These are phyloP conservation scores for Thelonectria olida DNA, from an alignment of 2,329 filamentous ascomycete genomes.

Conservation along the genomic window DNA sequence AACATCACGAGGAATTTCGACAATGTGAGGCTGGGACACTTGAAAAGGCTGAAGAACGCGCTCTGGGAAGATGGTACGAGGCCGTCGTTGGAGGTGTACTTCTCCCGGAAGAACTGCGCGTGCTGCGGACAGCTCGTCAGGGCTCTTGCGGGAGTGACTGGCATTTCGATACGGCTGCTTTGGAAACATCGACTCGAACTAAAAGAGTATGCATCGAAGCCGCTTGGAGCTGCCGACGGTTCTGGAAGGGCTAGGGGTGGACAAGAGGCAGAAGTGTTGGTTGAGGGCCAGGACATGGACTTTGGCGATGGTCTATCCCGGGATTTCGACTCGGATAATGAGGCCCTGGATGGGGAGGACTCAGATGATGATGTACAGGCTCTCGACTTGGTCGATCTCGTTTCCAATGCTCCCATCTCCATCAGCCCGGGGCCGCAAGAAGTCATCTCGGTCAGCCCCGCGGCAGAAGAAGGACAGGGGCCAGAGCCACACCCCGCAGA, in stretches of 20 bases:
- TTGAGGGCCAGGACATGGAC: conserved; percentile 35
- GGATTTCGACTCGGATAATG: conserved; percentile 20
- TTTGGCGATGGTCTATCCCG: conserved; percentile 30
- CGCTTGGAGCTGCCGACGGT: background rate
- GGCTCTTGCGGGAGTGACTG: conserved; percentile 39
- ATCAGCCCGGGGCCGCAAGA: conserved; percentile 6
- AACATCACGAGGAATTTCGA: conserved; percentile 34
- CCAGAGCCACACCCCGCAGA: conserved; percentile 14
- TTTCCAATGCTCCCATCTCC: conserved; percentile 21
- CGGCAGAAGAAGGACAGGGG: background rate
- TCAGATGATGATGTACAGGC: background rate
- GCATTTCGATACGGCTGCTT: conserved; percentile 36
- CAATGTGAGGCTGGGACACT: conserved; percentile 29
- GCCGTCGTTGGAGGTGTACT: conserved; percentile 46
- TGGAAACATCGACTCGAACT: conserved; percentile 42
- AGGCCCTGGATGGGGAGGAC: conserved; percentile 22
- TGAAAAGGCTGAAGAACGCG: conserved; percentile 33
- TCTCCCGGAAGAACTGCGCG: conserved; percentile 46
- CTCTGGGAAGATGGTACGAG: conserved; percentile 39
- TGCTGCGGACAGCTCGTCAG: conserved; percentile 40
- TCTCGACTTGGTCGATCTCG: conserved; percentile 33
- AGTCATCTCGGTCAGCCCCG: conserved; percentile 10
- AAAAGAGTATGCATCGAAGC: conserved; percentile 36
- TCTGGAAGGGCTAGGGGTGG: background rate
- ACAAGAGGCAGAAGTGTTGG: background rate